Evolutionary conservation across 257 asterid genomes (phyloP).

Genomic region (Jacaranda copaia): DNA sequence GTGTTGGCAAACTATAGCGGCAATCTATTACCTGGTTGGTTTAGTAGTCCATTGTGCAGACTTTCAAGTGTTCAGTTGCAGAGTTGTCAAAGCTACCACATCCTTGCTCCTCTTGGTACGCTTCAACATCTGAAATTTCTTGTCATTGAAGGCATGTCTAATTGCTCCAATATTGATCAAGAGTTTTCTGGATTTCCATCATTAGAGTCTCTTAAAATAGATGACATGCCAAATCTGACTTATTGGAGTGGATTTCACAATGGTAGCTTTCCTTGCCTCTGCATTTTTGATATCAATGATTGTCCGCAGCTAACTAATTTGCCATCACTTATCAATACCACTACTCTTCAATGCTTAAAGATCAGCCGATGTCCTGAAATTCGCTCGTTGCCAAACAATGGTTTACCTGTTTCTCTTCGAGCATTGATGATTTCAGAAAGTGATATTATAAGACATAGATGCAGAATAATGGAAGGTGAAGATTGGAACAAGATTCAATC

Average conservation of each 20-base stretch:
- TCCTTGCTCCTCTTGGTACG: slow-evolving; percentile 45
- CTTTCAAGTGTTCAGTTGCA: slow-evolving; percentile 43
- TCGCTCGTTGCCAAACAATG: slow-evolving; percentile 40
- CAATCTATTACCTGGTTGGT: slow-evolving; percentile 43
- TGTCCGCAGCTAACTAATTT: slow-evolving; percentile 43
- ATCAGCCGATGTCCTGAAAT: slow-evolving; percentile 44
- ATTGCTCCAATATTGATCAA: slow-evolving; percentile 7
- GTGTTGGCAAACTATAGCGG: slow-evolving; percentile 42
- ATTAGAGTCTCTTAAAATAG: slow-evolving; percentile 39
- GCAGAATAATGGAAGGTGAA: slow-evolving; percentile 50
- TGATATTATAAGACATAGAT: slow-evolving; percentile 43
- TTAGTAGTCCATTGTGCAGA: slow-evolving; percentile 37
- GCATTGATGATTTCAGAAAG: slow-evolving; percentile 42
- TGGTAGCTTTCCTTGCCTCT: slow-evolving; percentile 41
- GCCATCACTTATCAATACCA: slow-evolving; percentile 41
- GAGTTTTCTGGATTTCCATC: slow-evolving; percentile 42
- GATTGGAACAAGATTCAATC: slow-evolving; percentile 48
- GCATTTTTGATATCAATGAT: slow-evolving; percentile 36
- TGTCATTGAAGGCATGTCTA: slow-evolving; percentile 43
- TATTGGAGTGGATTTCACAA: slow-evolving; percentile 32
- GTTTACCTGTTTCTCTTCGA: slow-evolving; percentile 44
- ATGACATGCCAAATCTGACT: slow-evolving; percentile 37
- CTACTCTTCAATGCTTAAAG: slow-evolving; percentile 30
- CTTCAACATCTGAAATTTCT: slow-evolving; percentile 48
- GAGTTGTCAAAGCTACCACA: slow-evolving; percentile 31